A percentile compares a stretch with the other conserved stretches of the same genome.
phyloP scores from a whole-genome alignment of 2,329 filamentous ascomycete genomes.

The Botrytis aclada region DNA sequence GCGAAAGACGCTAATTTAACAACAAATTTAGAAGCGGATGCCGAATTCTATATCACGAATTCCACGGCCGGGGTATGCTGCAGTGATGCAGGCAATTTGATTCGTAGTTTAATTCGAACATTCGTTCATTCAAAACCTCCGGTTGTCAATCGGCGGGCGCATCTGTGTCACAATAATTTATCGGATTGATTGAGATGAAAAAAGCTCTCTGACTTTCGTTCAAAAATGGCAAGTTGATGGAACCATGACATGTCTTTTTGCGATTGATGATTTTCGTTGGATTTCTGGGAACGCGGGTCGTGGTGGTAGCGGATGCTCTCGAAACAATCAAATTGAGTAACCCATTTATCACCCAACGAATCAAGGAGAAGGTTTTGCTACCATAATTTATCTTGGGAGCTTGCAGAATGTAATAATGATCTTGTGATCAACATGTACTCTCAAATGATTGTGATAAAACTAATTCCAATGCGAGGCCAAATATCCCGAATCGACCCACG shows the following conservation, averaged over 20 bases:
- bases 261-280: not conserved
- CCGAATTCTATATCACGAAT: not conserved
- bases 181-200: not conserved
- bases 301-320: not conserved
- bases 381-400: not conserved
- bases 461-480: not conserved
- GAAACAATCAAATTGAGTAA: not conserved
- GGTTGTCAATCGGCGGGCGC: not conserved
- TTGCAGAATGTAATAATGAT: not conserved
- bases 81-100: not conserved
- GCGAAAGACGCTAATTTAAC: not conserved
- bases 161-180: not conserved
- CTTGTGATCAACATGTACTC: not conserved
- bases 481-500: not conserved
- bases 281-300: not conserved
- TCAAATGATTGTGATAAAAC: not conserved
- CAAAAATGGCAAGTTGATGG: not conserved
- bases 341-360: not conserved
- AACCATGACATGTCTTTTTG: not conserved
- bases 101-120: not conserved
- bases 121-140: not conserved
- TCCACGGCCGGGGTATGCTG: not conserved
- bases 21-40: not conserved
- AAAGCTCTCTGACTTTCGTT: not conserved
- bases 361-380: not conserved